A percentile compares a stretch with the other conserved stretches of the same genome.
phyloP scores from a whole-genome alignment of 202 grass and related monocot species.

The Cymbopogon flexuosus region DNA sequence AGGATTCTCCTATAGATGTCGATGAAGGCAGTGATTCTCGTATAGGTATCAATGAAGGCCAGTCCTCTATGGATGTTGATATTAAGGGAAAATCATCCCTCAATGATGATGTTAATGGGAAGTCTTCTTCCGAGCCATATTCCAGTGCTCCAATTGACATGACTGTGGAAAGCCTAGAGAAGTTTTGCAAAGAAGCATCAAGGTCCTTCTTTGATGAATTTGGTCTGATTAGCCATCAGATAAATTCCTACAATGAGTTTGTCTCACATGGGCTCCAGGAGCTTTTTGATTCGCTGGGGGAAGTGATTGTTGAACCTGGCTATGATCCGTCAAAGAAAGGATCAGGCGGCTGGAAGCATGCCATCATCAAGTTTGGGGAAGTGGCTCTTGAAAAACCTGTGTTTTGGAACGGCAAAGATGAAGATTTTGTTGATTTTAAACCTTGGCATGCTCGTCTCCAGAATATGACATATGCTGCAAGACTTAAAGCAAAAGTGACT shows the following conservation, averaged over 20 bases:
- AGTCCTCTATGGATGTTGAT: conserved; percentile 33
- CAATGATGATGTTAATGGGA: conserved; percentile 27
- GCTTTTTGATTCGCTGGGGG: conserved; percentile 72
- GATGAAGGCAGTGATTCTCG: neutral
- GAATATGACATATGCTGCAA: conserved; percentile 84
- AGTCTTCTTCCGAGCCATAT: conserved; percentile 24
- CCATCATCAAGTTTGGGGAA: conserved; percentile 61
- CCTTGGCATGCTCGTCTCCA: conserved; percentile 81
- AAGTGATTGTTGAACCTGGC: conserved; percentile 62
- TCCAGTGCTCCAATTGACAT: conserved; percentile 36
- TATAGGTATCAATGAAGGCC: neutral
- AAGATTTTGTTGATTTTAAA: conserved; percentile 37
- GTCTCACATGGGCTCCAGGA: conserved; percentile 69
- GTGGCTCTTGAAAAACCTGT: conserved; percentile 55
- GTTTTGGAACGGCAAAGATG: conserved; percentile 55
- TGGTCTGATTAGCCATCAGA: conserved; percentile 78
- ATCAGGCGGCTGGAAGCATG: conserved; percentile 62
- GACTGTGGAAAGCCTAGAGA: conserved; percentile 45
- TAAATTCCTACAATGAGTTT: conserved; percentile 84
- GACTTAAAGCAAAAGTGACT: conserved; percentile 52
- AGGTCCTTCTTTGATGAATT: conserved; percentile 68
- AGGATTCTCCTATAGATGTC: neutral
- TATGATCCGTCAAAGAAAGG: conserved; percentile 89
- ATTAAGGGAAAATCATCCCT: conserved; percentile 25
- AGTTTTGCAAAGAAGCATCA: conserved; percentile 74